Conservation (phyloP, 768 basidiomycete genomes). For the Coprinopsis strossmayeri region DNA sequence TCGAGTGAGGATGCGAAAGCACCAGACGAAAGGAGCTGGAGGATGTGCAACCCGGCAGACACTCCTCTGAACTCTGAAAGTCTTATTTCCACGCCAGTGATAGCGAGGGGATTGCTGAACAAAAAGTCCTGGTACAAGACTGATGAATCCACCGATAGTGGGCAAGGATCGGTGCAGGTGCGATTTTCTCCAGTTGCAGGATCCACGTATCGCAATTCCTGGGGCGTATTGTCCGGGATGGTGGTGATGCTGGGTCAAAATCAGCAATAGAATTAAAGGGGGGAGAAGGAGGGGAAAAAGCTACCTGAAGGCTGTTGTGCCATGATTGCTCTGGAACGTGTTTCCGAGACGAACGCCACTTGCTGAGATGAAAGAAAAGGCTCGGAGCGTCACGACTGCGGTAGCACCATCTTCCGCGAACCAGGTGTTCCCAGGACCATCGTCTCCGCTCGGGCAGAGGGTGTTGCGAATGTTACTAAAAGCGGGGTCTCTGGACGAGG, state of each 20-base stretch:
- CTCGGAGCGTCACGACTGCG: conserved; percentile 70
- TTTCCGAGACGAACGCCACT: conserved; percentile 88
- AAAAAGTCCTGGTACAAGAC: conserved; percentile 92
- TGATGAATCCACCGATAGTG: conserved; percentile 68
- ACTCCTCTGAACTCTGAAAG: conserved; percentile 70
- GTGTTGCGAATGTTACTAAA: conserved; percentile 63
- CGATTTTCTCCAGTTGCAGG: conserved; percentile 64
- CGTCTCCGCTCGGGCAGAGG: conserved; percentile 81
- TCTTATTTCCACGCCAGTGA: conserved; percentile 88
- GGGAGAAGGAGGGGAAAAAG: conserved; percentile 17
- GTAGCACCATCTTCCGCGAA: conserved; percentile 64
- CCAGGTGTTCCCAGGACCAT: conserved; percentile 81
- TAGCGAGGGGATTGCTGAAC: conserved; percentile 52
- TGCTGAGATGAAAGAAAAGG: conserved; percentile 67
- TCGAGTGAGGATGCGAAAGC: conserved; percentile 77
- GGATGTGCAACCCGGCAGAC: conserved; percentile 76
- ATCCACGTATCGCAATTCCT: conserved; percentile 72
- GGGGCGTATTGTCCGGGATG: conserved; percentile 83
- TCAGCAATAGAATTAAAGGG: conserved; percentile 10
- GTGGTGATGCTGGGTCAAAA: conserved; percentile 61
- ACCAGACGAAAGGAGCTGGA: conserved; percentile 91
- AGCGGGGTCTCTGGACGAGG: conserved; percentile 52
- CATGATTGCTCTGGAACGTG: conserved; percentile 73
- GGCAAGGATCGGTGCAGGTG: conserved; percentile 76
- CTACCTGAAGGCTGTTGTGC: conserved; percentile 87